Conservation (phyloP, 768 basidiomycete species). For the Gelatoporia subvermispora region DNA sequence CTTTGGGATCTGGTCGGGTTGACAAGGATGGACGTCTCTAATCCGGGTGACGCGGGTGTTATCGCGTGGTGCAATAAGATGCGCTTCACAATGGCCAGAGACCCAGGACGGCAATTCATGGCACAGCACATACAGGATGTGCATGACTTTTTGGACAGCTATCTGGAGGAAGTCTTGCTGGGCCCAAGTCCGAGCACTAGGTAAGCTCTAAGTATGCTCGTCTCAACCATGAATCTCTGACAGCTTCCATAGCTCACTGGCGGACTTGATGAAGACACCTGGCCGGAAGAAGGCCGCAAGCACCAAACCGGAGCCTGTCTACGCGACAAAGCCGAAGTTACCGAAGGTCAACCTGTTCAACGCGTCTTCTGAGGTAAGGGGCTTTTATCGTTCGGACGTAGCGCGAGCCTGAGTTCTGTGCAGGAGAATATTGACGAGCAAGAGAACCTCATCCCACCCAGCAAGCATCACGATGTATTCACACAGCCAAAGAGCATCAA, state of each 20-base stretch:
- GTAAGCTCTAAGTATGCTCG: constrained; percentile 11
- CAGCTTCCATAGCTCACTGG: constrained; percentile 47
- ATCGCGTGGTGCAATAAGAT: constrained; percentile 66
- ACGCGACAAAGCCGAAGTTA: constrained; percentile 38
- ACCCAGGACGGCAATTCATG: constrained; percentile 66
- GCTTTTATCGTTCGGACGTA: neutral
- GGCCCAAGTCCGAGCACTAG: constrained; percentile 62
- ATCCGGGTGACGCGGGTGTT: constrained; percentile 41
- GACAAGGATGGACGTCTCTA: constrained; percentile 16
- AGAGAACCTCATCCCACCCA: constrained; percentile 39
- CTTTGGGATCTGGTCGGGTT: too few species aligned
- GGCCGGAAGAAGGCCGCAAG: constrained; percentile 60
- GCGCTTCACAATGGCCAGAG: constrained; percentile 63
- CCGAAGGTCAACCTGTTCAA: constrained; percentile 42
- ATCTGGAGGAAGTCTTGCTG: constrained; percentile 64
- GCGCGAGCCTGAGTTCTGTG: neutral
- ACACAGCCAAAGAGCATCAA: constrained; percentile 15
- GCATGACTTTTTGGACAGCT: constrained; percentile 75
- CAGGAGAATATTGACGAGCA: constrained; percentile 33
- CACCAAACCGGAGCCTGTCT: constrained; percentile 44
- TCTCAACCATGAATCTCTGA: neutral
- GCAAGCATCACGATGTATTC: constrained; percentile 44
- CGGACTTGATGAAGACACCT: constrained; percentile 82
- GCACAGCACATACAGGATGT: constrained; percentile 75
- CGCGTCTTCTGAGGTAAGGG: constrained; percentile 43